Base-by-base conservation (phyloP, 2,329 filamentous ascomycete genomes). In the Neurospora sp. region DNA sequence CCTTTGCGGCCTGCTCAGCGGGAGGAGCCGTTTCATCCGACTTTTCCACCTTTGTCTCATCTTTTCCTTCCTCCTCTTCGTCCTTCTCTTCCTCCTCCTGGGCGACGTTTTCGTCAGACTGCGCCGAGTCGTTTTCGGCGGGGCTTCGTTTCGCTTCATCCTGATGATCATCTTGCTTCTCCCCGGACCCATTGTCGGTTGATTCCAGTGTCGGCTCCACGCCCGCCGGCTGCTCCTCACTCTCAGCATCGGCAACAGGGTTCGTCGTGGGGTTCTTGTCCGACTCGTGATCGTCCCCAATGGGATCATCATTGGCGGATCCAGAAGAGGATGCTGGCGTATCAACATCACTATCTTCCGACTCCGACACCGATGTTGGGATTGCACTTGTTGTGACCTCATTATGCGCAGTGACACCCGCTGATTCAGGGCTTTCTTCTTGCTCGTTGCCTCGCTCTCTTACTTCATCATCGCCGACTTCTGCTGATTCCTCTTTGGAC, bases 1-100 rank as follows among this genome's bases (percentile, higher is more conserved):
- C 28, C 28, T 36, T 33, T 36, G 28, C 12, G 28, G 17, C 52
- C 52, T 33, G 28, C 28, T 62, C 52, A 33, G 28, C 52, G 11
- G 6, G 6, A 23, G 46, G 11, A 46, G 40, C 40, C 62, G 19
- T 36, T 15, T 66, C 71, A 66, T 74, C 74, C 65, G 70, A 23
- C 41, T 74, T 70, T 39, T 68, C 68, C 37, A 75, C 68, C 41
- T 74, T 68, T 19, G 73, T 71, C 33, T 69, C 67, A 19, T 77
- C 71, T 40, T 76, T 71, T 38, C 78, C 76, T 11, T 73, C 71
- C 68, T 72, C 70, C 46, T 75, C 70, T 28, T 75, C 70, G n/a
- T 76, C 74, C 28, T 70, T 69, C 67, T 75, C 72, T 39, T 72
- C 73, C 43, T 69, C 52, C 12, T 62, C 74, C 38, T 76, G 70